Evolutionary conservation across 2,329 filamentous ascomycete genomes (phyloP), one percentile per base, ranked within the genome.

Genomic region (Alternaria ethzedia): DNA sequence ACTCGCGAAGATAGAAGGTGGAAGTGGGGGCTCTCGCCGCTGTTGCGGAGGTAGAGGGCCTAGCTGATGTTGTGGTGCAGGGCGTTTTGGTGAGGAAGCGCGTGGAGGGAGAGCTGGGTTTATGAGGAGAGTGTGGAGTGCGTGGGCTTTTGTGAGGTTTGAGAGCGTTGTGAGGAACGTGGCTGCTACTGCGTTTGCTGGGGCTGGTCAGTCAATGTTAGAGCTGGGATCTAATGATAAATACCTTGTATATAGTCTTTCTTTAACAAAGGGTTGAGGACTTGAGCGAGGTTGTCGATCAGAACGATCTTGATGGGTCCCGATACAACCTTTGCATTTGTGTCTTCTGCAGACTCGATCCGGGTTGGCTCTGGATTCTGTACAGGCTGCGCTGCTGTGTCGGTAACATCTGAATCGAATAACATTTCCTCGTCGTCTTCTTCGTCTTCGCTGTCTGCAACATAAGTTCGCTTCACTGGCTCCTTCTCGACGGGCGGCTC

Each of bases 1-100:
- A 3, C 79, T 80, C 3, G 79, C 68, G 66, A 85, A 85, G 5
- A 84, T 78, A 2, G 80, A 83, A 0, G 77, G 76, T 7, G 74
- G 61, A 7, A 73, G 67, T 17, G 76, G 68, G 2, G 63, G 62
- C 26, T 65, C 61, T 13, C 45, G 21, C 21, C 59, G 54, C 5
- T 54, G 65, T 17, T 64, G 69, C 36, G 54, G 58, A 28, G 56
- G 44, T 15, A 54, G 51, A 47, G 52, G 57, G 2, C 41, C n/a
- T 32, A 28, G 12, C 30, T 36, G 26, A n/a, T 11, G 58, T 54
- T 10, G 41, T 49, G 28, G 45, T 20, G 10, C 6, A 25, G 46
- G 59, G n/a, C 32, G 61, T 15, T 30, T 26, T 25, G 64, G 58
- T 10, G 66, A 54, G 17, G 57, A 2, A 13, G 56, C 12, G 15